Conservation (phyloP, 2,329 filamentous ascomycete species). For the Bipolaris gigantea region DNA sequence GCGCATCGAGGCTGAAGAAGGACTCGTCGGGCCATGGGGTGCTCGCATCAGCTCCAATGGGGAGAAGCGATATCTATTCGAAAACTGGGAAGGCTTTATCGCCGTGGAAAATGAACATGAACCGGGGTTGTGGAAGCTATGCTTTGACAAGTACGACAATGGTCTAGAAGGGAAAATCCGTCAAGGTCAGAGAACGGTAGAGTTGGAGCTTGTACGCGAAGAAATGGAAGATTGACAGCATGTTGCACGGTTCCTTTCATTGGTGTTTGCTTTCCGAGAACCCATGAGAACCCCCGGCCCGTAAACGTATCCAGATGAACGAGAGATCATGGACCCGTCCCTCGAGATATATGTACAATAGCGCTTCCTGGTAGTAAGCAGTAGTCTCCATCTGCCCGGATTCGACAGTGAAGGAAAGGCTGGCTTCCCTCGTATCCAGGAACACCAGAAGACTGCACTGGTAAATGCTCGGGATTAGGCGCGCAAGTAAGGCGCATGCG, state of each 20-base stretch:
- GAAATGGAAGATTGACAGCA: slow-evolving; percentile 10
- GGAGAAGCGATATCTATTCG: slow-evolving; percentile 56
- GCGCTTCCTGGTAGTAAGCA: not conserved
- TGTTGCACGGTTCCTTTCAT: not conserved
- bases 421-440: not conserved
- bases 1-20: slow-evolving; percentile 62
- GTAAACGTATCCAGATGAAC: not conserved
- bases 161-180: slow-evolving; percentile 43
- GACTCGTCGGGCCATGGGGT: slow-evolving; percentile 45
- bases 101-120: slow-evolving; percentile 54
- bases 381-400: not conserved
- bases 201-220: slow-evolving; percentile 22
- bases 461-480: too few relatives aligned
- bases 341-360: not conserved
- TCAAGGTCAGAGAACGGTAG: slow-evolving; percentile 21
- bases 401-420: not conserved
- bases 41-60: slow-evolving; percentile 74
- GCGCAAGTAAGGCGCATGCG: not conserved
- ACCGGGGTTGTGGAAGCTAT: slow-evolving; percentile 56
- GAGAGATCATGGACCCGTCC: not conserved
- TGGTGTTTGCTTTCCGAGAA: not conserved
- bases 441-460: not conserved
- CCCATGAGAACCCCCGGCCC: not conserved
- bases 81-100: slow-evolving; percentile 59
- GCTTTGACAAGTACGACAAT: slow-evolving; percentile 51